Conservation (phyloP, 2,329 filamentous ascomycete genomes). For the Neurospora sp. region DNA sequence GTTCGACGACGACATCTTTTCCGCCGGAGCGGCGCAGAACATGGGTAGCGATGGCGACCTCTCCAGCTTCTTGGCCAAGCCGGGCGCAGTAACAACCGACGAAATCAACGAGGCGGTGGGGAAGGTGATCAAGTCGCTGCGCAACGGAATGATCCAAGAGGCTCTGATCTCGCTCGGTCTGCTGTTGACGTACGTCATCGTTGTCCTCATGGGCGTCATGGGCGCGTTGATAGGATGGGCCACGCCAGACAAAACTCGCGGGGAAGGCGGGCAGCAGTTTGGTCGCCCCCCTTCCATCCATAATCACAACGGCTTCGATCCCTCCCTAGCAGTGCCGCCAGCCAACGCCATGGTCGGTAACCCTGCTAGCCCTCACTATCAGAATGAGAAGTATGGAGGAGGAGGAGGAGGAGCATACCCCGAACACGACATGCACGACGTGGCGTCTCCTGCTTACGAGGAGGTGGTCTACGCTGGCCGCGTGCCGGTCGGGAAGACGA, state of each 20-base stretch:
- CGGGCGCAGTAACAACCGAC: constrained; percentile 64
- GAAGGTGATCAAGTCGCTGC: constrained; percentile 58
- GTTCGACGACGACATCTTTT: constrained; percentile 74
- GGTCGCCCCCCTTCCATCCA: neutral
- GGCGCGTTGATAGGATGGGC: constrained; percentile 55
- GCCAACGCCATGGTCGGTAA: neutral
- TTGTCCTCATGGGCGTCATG: constrained; percentile 64
- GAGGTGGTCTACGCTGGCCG: constrained; percentile 14
- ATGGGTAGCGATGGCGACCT: constrained; percentile 49
- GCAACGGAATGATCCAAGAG: constrained; percentile 61
- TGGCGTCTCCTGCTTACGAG: constrained; percentile 3
- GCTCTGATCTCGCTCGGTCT: constrained; percentile 69
- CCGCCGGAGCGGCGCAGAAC: constrained; percentile 59
- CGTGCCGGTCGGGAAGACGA: constrained; percentile 11
- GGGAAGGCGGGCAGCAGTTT: constrained; percentile 43
- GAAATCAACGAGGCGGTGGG: constrained; percentile 70
- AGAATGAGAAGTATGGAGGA: neutral
- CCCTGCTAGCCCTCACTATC: neutral
- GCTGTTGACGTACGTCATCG: constrained; percentile 66
- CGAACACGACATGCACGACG: neutral
- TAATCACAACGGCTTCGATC: neutral
- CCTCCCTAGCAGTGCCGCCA: neutral
- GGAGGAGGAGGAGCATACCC: neutral
- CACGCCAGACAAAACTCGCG: constrained; percentile 48
- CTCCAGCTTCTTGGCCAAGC: constrained; percentile 66